Base-by-base conservation (phyloP, 805 yeast species). In the Starmerella apicola region DNA sequence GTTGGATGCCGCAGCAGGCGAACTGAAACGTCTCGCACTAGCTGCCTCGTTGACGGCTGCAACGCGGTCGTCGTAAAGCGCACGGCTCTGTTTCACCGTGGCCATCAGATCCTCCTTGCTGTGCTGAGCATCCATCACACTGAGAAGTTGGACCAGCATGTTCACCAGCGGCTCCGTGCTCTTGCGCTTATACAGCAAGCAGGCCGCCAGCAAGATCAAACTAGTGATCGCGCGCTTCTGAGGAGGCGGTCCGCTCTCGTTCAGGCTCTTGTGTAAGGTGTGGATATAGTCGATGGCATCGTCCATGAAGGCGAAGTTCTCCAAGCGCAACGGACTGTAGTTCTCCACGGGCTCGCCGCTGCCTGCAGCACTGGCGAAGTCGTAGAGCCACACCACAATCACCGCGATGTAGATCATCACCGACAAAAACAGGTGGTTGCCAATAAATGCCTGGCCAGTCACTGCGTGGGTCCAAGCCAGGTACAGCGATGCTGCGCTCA, bases 301-400 rank as follows among this genome's bases (percentile, higher is more conserved):
- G 21, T 49, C 43, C 37, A 56, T 42, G 41, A 54, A 51, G 30
- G 29, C 40, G 36, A 42, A 49, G 37, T 44, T 42, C 15, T 47
- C 46, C 17, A 45, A 29, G 15, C 37, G 38, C 19, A 51, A 29
- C 15, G 35, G 36, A 20, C 19, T 21, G 17, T 22, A n/a, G n/a
- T n/a, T n/a, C n/a, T n/a, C n/a, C 13, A 10, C 30, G 2, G 32
- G 13, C 7, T n/a, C 18, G 10, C 22, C 23, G 23, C 17, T 13
- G 18, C 31, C 27, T 12, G 26, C 39, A 23, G 34, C 37, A 30
- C 31, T 36, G 19, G 45, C 45, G 15, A 45, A 38, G 32, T 54
- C 56, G 38, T 46, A 42, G 13, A 57, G 47, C 58, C 57, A 55
- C n/a, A 57, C 36, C 8, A 52, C 51, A 3, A 57, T 26, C 10